Evolutionary conservation across 495 filamentous ascomycete genomes (phyloP).

Genomic region (Penicillium coprophilum): DNA sequence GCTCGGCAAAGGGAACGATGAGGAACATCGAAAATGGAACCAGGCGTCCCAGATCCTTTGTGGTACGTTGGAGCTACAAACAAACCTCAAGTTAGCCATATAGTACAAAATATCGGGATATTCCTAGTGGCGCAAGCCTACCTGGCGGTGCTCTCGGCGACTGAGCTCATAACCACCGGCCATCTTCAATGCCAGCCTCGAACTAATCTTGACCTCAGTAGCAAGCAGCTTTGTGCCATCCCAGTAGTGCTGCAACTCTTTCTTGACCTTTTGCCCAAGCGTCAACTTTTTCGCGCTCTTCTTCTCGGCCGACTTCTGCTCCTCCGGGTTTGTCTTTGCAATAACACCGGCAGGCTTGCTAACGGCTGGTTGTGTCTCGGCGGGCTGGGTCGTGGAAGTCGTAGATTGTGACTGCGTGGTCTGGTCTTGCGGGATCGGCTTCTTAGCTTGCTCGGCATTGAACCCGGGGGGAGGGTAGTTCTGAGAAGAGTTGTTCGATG

Average conservation of each 20-base stretch:
- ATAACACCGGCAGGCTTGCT: conserved; percentile 25
- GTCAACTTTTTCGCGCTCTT: conserved; percentile 85
- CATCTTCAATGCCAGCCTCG: conserved; percentile 91
- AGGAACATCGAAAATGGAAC: conserved; percentile 97
- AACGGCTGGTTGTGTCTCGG: conserved; percentile 43
- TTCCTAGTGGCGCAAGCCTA: conserved; percentile 25
- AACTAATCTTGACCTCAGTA: conserved; percentile 89
- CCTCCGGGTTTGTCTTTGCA: conserved; percentile 19
- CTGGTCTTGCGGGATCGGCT: conserved; percentile 62
- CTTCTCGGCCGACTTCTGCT: conserved; percentile 60
- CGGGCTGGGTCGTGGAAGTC: conserved; percentile 31
- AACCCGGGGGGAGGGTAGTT: conserved; percentile 87
- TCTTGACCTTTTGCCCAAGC: conserved; percentile 86
- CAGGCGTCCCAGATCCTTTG: conserved; percentile 87
- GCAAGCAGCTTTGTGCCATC: conserved; percentile 98
- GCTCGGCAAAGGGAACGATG: conserved; percentile 93
- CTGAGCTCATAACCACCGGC: conserved; percentile 95
- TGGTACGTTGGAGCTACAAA: conserved; percentile 75
- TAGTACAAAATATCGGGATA: neutral
- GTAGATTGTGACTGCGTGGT: conserved; percentile 33
- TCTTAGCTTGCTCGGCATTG: conserved; percentile 87
- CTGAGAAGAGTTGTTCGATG: conserved; percentile 50
- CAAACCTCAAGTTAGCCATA: conserved; percentile 16
- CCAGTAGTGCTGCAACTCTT: conserved; percentile 92
- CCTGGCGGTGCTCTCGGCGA: conserved; percentile 86